Evolutionary conservation across 345 rosid species (phyloP), one percentile per base, ranked within the genome.

Genomic region (Citrus inodora): DNA sequence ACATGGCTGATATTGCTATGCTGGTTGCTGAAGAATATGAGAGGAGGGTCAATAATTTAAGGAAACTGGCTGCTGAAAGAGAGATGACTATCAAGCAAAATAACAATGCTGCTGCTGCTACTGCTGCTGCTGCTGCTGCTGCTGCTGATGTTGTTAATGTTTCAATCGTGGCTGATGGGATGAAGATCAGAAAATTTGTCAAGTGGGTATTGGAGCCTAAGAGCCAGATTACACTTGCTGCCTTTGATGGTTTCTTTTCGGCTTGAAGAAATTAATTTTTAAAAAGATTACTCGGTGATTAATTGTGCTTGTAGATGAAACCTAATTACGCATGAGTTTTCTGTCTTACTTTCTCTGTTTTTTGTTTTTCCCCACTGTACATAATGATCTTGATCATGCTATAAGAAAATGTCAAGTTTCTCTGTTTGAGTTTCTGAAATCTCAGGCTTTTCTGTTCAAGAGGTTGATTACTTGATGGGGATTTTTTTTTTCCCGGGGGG

Each of bases 11-110:
- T 48, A 91, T 91, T 70, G 94, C 92, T 40, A 83, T 91, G 38
- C 67, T 91, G 78, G 90, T 89, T 8, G 91, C 89, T 0, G 94
- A 91, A 74, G 94, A 91, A 78, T 83, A 91, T 42, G 94, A 87
- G 42, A 88, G 88, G 87, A 84, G 88, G 68, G 51, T 81, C 32
- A 86, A 82, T 84, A 48, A 73, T 9, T 80, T 81, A 46, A 78
- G 76, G 67, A 82, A 58, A 25, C 63, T 19, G n/a, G 70, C 11
- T 2, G 58, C 5, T 9, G 17, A 56, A 25, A 21, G 16, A 7
- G 16, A 30, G 46, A 6, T 42, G 32, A n/a, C 6, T 3, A 10
- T 22, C 69, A 65, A 17, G 73, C 17, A 37, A 53, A 72, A 2
- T 14, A 46, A 70, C 6, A 33, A 56, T 37, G 38, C 68, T 2